Evolutionary conservation across 2,329 filamentous ascomycete species (phyloP).

Genomic region (Fusarium haematococcum): DNA sequence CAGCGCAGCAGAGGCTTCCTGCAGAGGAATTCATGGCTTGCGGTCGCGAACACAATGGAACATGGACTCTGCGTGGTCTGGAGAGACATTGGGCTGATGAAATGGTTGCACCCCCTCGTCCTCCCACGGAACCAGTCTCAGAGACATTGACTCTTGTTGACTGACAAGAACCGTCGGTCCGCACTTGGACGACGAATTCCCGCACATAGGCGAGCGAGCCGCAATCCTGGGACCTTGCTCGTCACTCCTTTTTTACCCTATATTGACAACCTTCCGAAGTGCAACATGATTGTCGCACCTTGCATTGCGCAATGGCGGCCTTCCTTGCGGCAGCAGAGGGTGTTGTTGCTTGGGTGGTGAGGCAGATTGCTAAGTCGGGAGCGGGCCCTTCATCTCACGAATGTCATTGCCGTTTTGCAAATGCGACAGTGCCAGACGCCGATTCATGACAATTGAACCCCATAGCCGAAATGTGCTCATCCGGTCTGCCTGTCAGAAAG

Average conservation of each 20-base stretch:
- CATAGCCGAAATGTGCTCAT: slow-evolving; percentile 22
- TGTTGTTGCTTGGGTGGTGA: slow-evolving; percentile 5
- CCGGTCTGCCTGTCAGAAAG: slow-evolving; percentile 14
- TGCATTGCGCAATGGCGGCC: slow-evolving; percentile 22
- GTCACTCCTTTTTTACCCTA: slow-evolving; percentile 7
- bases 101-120: slow-evolving; percentile 4
- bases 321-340: neutral
- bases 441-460: slow-evolving; percentile 14
- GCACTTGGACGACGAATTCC: slow-evolving; percentile 18
- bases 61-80: slow-evolving; percentile 14
- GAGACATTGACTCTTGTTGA: slow-evolving; percentile 1
- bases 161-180: neutral
- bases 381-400: slow-evolving; percentile 13
- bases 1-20: slow-evolving; percentile 19
- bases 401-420: slow-evolving; percentile 20
- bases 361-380: slow-evolving; percentile 6
- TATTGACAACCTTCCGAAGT: slow-evolving; percentile 3
- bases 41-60: slow-evolving; percentile 25
- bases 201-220: slow-evolving; percentile 26
- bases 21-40: slow-evolving; percentile 33
- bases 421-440: slow-evolving; percentile 21
- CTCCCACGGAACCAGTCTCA: slow-evolving; percentile 16
- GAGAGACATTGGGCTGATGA: slow-evolving; percentile 25
- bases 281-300: slow-evolving; percentile 26
- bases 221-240: slow-evolving; percentile 3